phyloP scores from a whole-genome alignment of 2,329 filamentous ascomycete genomes.

The Trichoderma asperellum region DNA sequence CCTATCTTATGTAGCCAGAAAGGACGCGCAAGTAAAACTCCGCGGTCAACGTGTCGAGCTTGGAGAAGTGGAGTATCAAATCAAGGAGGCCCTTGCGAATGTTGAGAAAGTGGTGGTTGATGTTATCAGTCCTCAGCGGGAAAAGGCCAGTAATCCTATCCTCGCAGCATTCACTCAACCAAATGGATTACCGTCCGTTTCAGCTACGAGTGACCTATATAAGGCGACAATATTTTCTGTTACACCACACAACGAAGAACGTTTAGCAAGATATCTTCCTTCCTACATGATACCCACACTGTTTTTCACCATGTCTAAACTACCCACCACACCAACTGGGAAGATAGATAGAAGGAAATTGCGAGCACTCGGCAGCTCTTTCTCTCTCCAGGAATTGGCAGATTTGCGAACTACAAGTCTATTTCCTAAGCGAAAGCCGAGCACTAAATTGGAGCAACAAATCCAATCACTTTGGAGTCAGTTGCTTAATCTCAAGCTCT shows the following conservation, averaged over 20 bases:
- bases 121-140: neutral
- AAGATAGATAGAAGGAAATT: neutral
- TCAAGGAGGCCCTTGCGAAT: neutral
- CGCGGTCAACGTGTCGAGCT: conserved; percentile 58
- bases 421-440: neutral
- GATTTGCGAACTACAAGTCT: neutral
- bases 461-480: conserved; percentile 1
- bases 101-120: neutral
- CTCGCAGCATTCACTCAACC: neutral
- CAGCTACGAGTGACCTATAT: neutral
- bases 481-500: neutral
- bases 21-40: conserved; percentile 43
- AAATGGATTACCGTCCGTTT: no score
- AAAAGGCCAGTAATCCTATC: neutral
- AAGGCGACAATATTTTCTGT: no score
- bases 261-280: neutral
- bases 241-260: no score
- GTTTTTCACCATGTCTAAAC: neutral
- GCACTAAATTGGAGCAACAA: neutral
- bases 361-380: neutral
- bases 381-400: neutral
- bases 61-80: conserved; percentile 25
- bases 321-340: neutral
- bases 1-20: conserved; percentile 33
- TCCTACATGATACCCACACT: conserved; percentile 7